Evolutionary conservation across 331 rosid species (phyloP), one percentile per base, ranked within the genome.

Genomic region (Acacia concinna): DNA sequence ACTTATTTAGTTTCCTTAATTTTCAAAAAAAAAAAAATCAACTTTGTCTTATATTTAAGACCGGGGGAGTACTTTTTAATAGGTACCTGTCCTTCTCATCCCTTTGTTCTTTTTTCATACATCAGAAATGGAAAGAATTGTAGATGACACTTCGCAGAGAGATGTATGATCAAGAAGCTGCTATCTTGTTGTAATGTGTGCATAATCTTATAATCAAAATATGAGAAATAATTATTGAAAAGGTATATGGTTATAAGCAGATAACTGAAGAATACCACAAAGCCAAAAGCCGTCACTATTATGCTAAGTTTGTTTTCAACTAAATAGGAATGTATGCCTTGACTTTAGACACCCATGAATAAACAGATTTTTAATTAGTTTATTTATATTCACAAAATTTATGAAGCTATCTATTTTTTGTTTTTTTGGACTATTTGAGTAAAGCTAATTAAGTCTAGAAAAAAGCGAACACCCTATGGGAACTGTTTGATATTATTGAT

Each of bases 381-480:
- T 31, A 30, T 63, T 28, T 25, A 10, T 57, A 67, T 70, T 63
- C 37, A 23, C 8, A 17, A 41, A 11, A 75, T 84, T 71, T 20
- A 74, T 71, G 21, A 80, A 64, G 38, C 60, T 76, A 31, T 72
- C 73, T 17, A 0, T 20, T 17, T 49, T 49, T 71, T n/a, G n/a
- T 52, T 40, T 75, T 43, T 77, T 37, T 1, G 38, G 2, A 15
- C 68, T 34, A 14, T 5, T 6, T 15, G 21, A 30, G 68, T 31
- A 6, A 6, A 62, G 68, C 31, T 67, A 11, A 47, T 69, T 32
- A 59, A 18, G 71, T 72, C 73, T 32, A 23, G 59, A 32, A 68
- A 47, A 72, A 56, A 60, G 52, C 41, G 47, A 71, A 52, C 68
- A 69, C 59, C 40, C 32, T 76, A 59, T 74, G 35, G 54, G 70